A percentile compares a stretch with the other conserved stretches of the same genome.
Evolutionary conservation across 2,329 filamentous ascomycete genomes (phyloP).

Genomic region (Cryphonectria radicalis): DNA sequence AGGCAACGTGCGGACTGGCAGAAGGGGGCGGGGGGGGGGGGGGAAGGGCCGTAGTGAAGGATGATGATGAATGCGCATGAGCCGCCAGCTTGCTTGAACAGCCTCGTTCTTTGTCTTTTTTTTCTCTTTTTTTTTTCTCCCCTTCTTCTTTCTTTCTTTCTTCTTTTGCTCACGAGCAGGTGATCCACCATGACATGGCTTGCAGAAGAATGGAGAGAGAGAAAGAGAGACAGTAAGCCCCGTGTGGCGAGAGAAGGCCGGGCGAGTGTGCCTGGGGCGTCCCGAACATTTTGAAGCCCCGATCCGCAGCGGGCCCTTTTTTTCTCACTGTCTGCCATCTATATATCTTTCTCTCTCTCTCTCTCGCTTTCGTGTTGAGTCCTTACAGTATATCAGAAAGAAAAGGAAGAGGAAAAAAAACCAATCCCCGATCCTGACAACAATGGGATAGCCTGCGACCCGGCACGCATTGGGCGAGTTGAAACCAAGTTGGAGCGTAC

Average conservation of each 20-base stretch:
- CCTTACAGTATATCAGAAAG: not conserved
- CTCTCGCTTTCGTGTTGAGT: not conserved
- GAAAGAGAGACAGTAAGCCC: not conserved
- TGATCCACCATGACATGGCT: not conserved
- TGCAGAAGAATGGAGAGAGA: not conserved
- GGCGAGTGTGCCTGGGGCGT: not conserved
- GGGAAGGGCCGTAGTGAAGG: not conserved
- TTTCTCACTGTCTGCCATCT: not conserved
- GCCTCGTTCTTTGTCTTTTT: not conserved
- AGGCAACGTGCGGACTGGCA: too few species aligned
- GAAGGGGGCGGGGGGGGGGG: too few species aligned
- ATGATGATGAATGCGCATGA: not conserved
- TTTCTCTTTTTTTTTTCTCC: not conserved
- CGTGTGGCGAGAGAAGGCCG: not conserved
- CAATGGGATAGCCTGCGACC: not conserved
- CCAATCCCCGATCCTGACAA: not conserved
- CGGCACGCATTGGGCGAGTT: not conserved
- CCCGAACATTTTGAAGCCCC: slow-evolving; percentile 2
- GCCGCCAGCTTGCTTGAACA: not conserved
- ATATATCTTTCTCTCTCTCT: not conserved
- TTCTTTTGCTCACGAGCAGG: slow-evolving; percentile 1
- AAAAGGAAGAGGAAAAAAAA: not conserved
- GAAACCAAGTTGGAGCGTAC: not conserved
- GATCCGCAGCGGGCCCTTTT: not conserved
- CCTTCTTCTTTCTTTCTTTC: too few species aligned